Base-by-base conservation (phyloP, 768 basidiomycete genomes). In the Podaxis mareebaensis region DNA sequence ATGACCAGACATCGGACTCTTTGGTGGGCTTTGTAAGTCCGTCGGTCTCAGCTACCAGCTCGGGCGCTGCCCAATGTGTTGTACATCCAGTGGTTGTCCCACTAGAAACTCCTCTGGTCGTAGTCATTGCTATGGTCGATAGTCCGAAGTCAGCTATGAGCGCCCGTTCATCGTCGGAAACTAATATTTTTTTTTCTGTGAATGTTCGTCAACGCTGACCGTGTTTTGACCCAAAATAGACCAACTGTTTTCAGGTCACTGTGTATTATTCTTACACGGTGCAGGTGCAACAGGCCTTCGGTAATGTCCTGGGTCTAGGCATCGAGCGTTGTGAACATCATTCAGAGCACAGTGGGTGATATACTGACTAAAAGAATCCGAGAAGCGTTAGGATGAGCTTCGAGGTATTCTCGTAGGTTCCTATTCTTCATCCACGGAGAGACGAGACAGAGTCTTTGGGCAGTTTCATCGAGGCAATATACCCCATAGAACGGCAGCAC, bases 401-500 rank as follows among this genome's bases (percentile, higher is more conserved):
- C 6, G 44, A 46, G 44, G 17, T 46, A 46, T 20, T 46, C 15
- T 46, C 44, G 44, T 7, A 46, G 44, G 17, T 46, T 46, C 20
- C 44, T 17, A 67, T 26, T 26, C 24, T 26, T 26, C 24, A 26
- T 26, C 24, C 24, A 26, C 24, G 24, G 24, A 26, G 24, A 69
- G 2, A 72, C 63, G 4, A 72, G 40, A 17, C 62, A 67, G 2
- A 68, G 53, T 33, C 58, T 48, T 36, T 42, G 51, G 10, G 3
- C 33, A 12, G 22, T 56, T 7, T 46, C 55, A 26, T 67, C 53
- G 13, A 67, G 63, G 17, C 5, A 24, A 51, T 68, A 78, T n/a
- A 76, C 54, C 2, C 77, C 77, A 65, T 74, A 72, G 28, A 79
- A 64, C 2, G 76, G 77, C 24, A 79, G 65, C 20, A 79, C 72